phyloP scores from a whole-genome alignment of 1,284 basidiomycete species.

The Ustilago trichophora region DNA sequence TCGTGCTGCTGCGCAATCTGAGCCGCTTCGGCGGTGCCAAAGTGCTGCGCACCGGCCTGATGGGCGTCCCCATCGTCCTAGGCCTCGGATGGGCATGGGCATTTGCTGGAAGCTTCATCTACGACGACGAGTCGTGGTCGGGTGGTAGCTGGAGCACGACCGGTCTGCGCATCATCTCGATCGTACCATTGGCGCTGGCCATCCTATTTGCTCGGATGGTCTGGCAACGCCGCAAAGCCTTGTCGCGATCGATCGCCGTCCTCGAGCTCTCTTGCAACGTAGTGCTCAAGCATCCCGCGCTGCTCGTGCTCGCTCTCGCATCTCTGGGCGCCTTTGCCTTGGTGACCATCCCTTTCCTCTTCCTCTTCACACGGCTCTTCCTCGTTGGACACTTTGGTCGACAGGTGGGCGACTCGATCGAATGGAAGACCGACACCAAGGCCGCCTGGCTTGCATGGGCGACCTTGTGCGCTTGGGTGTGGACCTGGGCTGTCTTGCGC shows the following conservation, averaged over 20 bases:
- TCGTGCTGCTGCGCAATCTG: conserved; percentile 52
- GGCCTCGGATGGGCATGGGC: conserved; percentile 85
- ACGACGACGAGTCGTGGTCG: conserved; percentile 75
- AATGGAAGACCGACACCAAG: conserved; percentile 81
- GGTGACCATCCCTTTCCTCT: conserved; percentile 81
- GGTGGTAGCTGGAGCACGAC: conserved; percentile 80
- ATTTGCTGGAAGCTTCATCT: conserved; percentile 88
- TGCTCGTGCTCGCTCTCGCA: conserved; percentile 80
- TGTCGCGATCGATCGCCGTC: conserved; percentile 75
- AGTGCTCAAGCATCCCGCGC: conserved; percentile 79
- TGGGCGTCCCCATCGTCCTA: conserved; percentile 76
- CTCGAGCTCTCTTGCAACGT: conserved; percentile 82
- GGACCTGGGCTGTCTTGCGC: conserved; percentile 88
- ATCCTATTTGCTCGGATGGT: conserved; percentile 78
- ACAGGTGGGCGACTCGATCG: conserved; percentile 62
- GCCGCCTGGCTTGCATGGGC: conserved; percentile 82
- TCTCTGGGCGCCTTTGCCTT: conserved; percentile 79
- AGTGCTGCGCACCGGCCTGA: conserved; percentile 44
- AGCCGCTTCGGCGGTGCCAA: conserved; percentile 45
- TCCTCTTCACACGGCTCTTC: conserved; percentile 79
- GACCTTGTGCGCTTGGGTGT: conserved; percentile 79
- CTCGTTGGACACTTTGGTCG: conserved; percentile 65
- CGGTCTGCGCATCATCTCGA: conserved; percentile 82
- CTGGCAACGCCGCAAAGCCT: conserved; percentile 73
- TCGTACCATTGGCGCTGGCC: conserved; percentile 78